Percentiles rank a stretch among this genome's conserved stretches.
These are phyloP conservation scores for Russula abietina DNA, from an alignment of 768 basidiomycete species.

Conservation along the genomic window DNA sequence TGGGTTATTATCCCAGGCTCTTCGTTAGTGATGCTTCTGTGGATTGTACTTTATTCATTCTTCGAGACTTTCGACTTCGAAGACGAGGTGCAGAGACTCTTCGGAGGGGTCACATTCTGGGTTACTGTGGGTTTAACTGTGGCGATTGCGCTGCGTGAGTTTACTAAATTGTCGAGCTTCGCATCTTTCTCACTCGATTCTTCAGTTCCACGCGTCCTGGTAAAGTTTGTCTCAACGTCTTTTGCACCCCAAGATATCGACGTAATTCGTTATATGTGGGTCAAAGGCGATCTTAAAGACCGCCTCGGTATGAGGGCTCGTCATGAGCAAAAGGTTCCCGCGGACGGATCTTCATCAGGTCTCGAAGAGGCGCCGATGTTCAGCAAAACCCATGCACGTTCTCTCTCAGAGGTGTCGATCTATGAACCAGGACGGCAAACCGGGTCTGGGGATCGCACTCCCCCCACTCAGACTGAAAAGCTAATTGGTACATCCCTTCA, in stretches of 20 bases:
- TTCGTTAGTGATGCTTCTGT: slow-evolving; percentile 73
- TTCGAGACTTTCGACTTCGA: slow-evolving; percentile 67
- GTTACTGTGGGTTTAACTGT: slow-evolving; percentile 64
- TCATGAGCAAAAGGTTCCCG: slow-evolving; percentile 37
- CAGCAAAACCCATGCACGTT: slow-evolving; percentile 54
- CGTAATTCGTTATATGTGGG: slow-evolving; percentile 90
- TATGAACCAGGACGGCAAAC: slow-evolving; percentile 46
- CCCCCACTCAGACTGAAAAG: slow-evolving; percentile 1
- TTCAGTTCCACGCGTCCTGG: slow-evolving; percentile 78
- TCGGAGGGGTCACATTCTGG: slow-evolving; percentile 81
- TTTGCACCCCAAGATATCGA: slow-evolving; percentile 84
- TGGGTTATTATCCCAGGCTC: slow-evolving; percentile 80
- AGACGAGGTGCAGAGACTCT: slow-evolving; percentile 67
- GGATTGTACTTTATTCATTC: slow-evolving; percentile 85
- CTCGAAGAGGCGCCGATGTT: slow-evolving; percentile 72
- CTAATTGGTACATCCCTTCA: background rate
- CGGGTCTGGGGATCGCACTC: slow-evolving; percentile 30
- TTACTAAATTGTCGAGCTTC: background rate
- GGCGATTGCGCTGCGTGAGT: slow-evolving; percentile 63
- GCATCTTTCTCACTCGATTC: slow-evolving; percentile 2
- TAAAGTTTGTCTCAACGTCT: slow-evolving; percentile 62
- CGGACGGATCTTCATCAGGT: slow-evolving; percentile 27
- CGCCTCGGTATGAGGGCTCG: slow-evolving; percentile 60
- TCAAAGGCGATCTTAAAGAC: slow-evolving; percentile 75
- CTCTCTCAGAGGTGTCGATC: slow-evolving; percentile 53